Evolutionary conservation across 768 basidiomycete genomes (phyloP), one percentile per base, ranked within the genome.

Genomic region (Boletus rubescentipes): DNA sequence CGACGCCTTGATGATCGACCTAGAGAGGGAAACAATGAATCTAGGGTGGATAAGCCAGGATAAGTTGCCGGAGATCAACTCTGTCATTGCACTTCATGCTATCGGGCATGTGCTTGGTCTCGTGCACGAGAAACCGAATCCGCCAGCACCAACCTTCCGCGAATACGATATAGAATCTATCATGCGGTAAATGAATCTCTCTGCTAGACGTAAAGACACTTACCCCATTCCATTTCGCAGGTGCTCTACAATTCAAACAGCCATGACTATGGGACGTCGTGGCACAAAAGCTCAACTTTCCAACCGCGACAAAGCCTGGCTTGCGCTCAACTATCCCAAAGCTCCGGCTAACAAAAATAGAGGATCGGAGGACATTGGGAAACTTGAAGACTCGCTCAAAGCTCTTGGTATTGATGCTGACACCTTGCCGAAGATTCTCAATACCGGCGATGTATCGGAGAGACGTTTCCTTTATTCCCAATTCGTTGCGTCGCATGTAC

Each of bases 71-170:
- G 29, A 1, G 23, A 14, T 16, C n/a, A 48, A 48, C n/a, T 38
- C n/a, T 23, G 37, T 26, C 2, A 20, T 48, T 12, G 47, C 47
- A 20, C 47, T 48, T 9, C 47, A 48, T 31, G 47, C 47, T 18
- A 48, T 48, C 11, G 47, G 47, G 0, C 47, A 48, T 7, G 47
- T 48, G n/a, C 46, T 48, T 14, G 46, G 46, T 29, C 46, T 38
- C 16, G 37, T 26, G 11, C 46, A 48, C 15, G 36, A 48, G 23
- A n/a, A 37, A 9, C 16, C 3, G 21, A 40, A 23, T 21, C 14
- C 39, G 21, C 21, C 20, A 12, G 6, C 12, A 6, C 11, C 39
- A 23, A 40, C 6, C 39, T 23, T 41, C 14, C 39, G 4, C 39
- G 39, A 23, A 12, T 21, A 41, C 39, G 39, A 18, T 36, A 14